Percentiles rank a stretch among this genome's conserved stretches.
These are phyloP conservation scores for Diplocarpon rosae DNA, from an alignment of 2,329 filamentous ascomycete species.

Conservation along the genomic window DNA sequence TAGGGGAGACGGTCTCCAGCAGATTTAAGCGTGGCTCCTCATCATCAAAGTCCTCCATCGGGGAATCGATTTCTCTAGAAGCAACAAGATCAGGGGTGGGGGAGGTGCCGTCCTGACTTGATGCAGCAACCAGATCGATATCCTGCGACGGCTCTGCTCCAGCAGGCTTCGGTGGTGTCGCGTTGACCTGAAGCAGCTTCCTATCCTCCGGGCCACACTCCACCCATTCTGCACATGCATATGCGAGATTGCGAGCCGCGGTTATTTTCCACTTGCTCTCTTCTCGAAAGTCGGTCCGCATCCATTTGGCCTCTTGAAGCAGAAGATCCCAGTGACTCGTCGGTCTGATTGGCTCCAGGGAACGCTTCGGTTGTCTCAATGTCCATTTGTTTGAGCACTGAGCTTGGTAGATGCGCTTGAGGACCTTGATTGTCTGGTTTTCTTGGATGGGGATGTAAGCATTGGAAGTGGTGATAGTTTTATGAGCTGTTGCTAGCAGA, in stretches of 20 bases:
- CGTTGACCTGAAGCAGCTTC: slow-evolving; percentile 56
- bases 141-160: slow-evolving; percentile 24
- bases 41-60: slow-evolving; percentile 33
- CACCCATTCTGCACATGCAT: slow-evolving; percentile 77
- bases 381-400: slow-evolving; percentile 93
- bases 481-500: slow-evolving; percentile 72
- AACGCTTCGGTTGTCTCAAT: slow-evolving; percentile 75
- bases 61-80: slow-evolving; percentile 49
- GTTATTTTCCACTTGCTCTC: slow-evolving; percentile 90
- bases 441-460: slow-evolving; percentile 76
- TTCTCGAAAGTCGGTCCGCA: slow-evolving; percentile 91
- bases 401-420: slow-evolving; percentile 78
- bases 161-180: slow-evolving; percentile 34
- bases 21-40: slow-evolving; percentile 25
- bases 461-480: slow-evolving; percentile 79
- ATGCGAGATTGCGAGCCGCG: slow-evolving; percentile 67
- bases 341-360: slow-evolving; percentile 66
- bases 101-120: slow-evolving; percentile 29
- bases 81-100: slow-evolving; percentile 57
- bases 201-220: slow-evolving; percentile 52
- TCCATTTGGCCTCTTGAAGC: slow-evolving; percentile 91
- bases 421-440: slow-evolving; percentile 74
- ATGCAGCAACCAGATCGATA: slow-evolving; percentile 25
- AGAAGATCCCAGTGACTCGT: slow-evolving; percentile 77
- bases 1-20: slow-evolving; percentile 47